A percentile compares a stretch with the other conserved stretches of the same genome.
Evolutionary conservation across 2,329 filamentous ascomycete genomes (phyloP).

Genomic region (Tolypocladium guangdongense): DNA sequence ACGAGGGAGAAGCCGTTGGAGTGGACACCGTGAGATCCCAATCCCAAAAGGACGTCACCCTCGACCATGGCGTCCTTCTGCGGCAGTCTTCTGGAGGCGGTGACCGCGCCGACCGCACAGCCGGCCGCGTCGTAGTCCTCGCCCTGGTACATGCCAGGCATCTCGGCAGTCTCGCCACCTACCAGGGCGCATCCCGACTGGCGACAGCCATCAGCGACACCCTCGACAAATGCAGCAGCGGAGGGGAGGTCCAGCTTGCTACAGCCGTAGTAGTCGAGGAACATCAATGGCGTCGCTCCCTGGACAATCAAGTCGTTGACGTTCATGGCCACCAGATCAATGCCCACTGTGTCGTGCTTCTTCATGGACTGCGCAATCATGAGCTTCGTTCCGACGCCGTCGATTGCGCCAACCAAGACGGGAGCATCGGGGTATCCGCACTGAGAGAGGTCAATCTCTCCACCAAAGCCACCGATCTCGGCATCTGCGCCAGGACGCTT

Average conservation of each 20-base stretch:
- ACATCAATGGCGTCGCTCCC: conserved; percentile 88
- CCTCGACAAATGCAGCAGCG: conserved; percentile 78
- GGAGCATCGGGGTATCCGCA: conserved; percentile 67
- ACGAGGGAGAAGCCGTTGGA: conserved; percentile 98
- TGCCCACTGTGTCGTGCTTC: conserved; percentile 89
- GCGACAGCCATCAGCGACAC: conserved; percentile 79
- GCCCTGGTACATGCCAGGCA: conserved; percentile 86
- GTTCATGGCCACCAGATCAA: conserved; percentile 97
- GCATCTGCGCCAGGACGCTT: conserved; percentile 79
- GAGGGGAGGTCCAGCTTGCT: conserved; percentile 70
- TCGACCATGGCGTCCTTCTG: conserved; percentile 62
- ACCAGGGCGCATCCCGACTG: conserved; percentile 81
- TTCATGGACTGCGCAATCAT: conserved; percentile 86
- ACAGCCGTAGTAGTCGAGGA: conserved; percentile 97
- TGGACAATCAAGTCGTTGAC: conserved; percentile 97
- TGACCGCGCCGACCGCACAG: conserved; percentile 77
- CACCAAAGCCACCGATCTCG: conserved; percentile 91
- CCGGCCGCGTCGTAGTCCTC: conserved; percentile 92
- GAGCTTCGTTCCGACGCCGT: conserved; percentile 93
- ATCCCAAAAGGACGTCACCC: conserved; percentile 77
- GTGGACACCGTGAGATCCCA: conserved; percentile 79
- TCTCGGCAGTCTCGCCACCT: conserved; percentile 96
- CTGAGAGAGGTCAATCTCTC: conserved; percentile 47
- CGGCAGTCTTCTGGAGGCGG: conserved; percentile 59
- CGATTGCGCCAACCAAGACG: conserved; percentile 84